Evolutionary conservation across 257 asterid genomes (phyloP).

Genomic region (Leonotis leonurus): DNA sequence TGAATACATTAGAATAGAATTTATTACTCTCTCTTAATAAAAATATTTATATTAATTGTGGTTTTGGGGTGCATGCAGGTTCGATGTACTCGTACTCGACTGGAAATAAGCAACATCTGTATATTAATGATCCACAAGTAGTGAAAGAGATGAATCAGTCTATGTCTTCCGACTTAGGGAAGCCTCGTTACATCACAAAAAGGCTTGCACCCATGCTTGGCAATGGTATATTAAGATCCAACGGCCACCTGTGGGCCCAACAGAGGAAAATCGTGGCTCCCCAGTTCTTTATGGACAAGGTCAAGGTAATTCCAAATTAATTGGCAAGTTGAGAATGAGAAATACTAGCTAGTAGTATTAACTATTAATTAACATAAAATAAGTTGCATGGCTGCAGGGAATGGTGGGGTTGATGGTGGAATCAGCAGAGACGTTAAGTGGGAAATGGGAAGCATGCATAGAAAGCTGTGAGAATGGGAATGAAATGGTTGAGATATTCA

Average conservation of each 20-base stretch:
- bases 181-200: constrained; percentile 71
- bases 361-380: no score
- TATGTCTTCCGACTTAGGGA: constrained; percentile 44
- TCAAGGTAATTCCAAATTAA: constrained; percentile 80
- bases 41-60: no score
- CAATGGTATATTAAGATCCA: constrained; percentile 77
- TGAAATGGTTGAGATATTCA: constrained; percentile 41
- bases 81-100: constrained; percentile 57
- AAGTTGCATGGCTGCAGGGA: no score
- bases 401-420: constrained; percentile 71
- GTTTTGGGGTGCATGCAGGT: constrained; percentile 43
- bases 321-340: no score
- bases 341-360: no score
- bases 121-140: constrained; percentile 57
- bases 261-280: constrained; percentile 84
- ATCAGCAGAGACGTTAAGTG: constrained; percentile 38
- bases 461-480: constrained; percentile 30
- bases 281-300: constrained; percentile 69
- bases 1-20: no score
- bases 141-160: constrained; percentile 76
- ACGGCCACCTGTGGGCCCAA: constrained; percentile 67
- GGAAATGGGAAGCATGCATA: constrained; percentile 48
- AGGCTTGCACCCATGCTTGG: constrained; percentile 93
- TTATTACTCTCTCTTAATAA: no score
- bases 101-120: constrained; percentile 73